Conservation (phyloP, 768 basidiomycete genomes). For the Amanita brunnescens region DNA sequence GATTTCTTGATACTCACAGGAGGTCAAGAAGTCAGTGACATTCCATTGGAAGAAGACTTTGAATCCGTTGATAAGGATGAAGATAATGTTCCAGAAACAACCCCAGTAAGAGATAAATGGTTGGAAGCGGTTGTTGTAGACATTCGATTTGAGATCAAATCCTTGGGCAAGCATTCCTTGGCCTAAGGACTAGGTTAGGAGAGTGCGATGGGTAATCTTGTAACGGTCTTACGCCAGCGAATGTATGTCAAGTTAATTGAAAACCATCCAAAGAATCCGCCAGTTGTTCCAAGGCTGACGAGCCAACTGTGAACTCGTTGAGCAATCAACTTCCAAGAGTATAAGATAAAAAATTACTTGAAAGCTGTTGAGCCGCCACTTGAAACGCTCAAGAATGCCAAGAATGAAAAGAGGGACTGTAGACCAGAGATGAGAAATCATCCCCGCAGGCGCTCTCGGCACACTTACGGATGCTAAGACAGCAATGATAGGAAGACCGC, state of each 20-base stretch:
- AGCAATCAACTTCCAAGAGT: neutral
- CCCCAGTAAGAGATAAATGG: conserved; percentile 69
- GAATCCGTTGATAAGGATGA: conserved; percentile 45
- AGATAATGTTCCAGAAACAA: conserved; percentile 52
- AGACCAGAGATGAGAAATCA: neutral
- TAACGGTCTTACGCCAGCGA: conserved; percentile 44
- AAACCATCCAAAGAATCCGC: conserved; percentile 63
- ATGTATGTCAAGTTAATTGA: conserved; percentile 65
- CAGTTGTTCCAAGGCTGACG: conserved; percentile 56
- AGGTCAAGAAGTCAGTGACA: conserved; percentile 38
- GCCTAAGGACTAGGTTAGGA: conserved; percentile 24
- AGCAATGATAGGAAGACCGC: conserved; percentile 37
- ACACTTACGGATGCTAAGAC: conserved; percentile 26
- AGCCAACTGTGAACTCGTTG: conserved; percentile 43
- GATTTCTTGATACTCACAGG: conserved; percentile 22
- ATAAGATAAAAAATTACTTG: conserved; percentile 26
- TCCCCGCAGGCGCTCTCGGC: neutral
- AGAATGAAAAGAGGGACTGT: conserved; percentile 35
- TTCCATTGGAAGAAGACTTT: conserved; percentile 60
- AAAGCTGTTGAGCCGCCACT: conserved; percentile 50
- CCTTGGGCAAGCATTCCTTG: conserved; percentile 60
- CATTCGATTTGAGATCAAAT: conserved; percentile 48
- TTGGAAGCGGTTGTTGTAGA: conserved; percentile 54
- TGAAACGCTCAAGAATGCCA: conserved; percentile 61
- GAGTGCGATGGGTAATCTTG: too few relatives aligned